Base-by-base conservation (phyloP, 306 rosid genomes). In the Abrus precatorius region DNA sequence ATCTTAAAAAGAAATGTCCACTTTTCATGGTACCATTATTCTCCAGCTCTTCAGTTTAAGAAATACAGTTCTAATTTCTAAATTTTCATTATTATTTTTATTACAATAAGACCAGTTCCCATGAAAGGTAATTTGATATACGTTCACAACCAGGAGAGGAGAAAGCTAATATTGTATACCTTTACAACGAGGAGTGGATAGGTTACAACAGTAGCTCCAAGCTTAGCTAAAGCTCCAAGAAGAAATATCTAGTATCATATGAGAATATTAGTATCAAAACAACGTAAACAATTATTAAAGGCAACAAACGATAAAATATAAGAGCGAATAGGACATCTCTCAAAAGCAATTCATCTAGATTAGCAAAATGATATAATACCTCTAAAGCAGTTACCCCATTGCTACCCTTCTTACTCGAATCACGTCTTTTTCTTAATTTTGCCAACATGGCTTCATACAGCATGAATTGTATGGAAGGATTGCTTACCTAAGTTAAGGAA, bases 381-480 rank as follows among this genome's bases (percentile, higher is more conserved):
- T 95, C 94, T 43, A 86, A 27, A 65, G 99, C 99, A 70, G 99
- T 84, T 71, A 91, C 78, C 29, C 90, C 90, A 20, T 62, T 78
- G 74, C 70, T 67, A 68, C 66, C 83, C 80, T 89, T 87, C 72
- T 78, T 85, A 71, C 47, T 83, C 83, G 27, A 77, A 57, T 84
- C 86, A 44, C 79, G 93, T 27, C 86, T 84, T 83, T 83, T 87
- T 89, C 91, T 95, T 85, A 95, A 85, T 82, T 91, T 86, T 64
- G 59, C 69, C 82, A 93, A 65, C 96, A 95, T 84, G 82, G 96
- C 83, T 91, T 95, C 99, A 80, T 93, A 95, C 87, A 93, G 86
- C 99, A 95, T 95, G 90, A 91, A 95, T 77, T 95, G 99, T 57
- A 95, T 91, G 81, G 99, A 91, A 80, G 99, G 99, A 82, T 95